Base-by-base conservation (phyloP, 2,329 filamentous ascomycete genomes). In the Diatrype stigma region DNA sequence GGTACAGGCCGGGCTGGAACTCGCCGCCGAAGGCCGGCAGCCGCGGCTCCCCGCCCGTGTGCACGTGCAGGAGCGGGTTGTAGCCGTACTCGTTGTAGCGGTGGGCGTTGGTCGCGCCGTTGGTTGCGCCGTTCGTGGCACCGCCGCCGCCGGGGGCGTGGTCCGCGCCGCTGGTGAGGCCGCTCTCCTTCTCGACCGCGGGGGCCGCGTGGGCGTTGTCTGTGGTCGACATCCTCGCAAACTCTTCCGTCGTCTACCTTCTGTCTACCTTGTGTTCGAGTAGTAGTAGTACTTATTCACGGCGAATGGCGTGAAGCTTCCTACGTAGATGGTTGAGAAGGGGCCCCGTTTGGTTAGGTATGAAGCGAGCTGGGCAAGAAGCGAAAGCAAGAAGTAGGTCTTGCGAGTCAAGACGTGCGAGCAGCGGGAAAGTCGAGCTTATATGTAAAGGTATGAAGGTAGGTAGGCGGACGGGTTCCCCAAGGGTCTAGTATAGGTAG, bases 1-100 rank as follows among this genome's bases (percentile, higher is more conserved):
- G 82, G 77, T 86, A 81, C 42, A 78, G 69, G 72, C 86, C 85
- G 47, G 87, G 86, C 69, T 90, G 85, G 69, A 89, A 84, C 63
- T 86, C 84, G 73, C 86, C 86, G 57, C 85, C 87, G 63, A 87
- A 87, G 61, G 87, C 79, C 47, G 79, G 76, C 42, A 84, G 65
- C 8, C 72, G 67, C 10, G 62, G 57, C 16, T 70, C 70, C 11
- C 55, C 49, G 37, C 65, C 65, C 6, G 65, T 52, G 57, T 72
- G 69, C 26, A 65, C 56, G 49, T 69, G 63, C 48, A 62, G 67
- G 46, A 71, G 67, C 8, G 73, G 73, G 63, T 76, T 74, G 57
- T 63, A 64, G 50, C 69, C 67, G 51, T 68, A 70, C 55, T 70
- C 64, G 53, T 64, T 65, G 22, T 62, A 64, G 45, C 63, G 60